Conservation (phyloP, 164 flowering plant genomes). For the Dillenia suffruticosa region DNA sequence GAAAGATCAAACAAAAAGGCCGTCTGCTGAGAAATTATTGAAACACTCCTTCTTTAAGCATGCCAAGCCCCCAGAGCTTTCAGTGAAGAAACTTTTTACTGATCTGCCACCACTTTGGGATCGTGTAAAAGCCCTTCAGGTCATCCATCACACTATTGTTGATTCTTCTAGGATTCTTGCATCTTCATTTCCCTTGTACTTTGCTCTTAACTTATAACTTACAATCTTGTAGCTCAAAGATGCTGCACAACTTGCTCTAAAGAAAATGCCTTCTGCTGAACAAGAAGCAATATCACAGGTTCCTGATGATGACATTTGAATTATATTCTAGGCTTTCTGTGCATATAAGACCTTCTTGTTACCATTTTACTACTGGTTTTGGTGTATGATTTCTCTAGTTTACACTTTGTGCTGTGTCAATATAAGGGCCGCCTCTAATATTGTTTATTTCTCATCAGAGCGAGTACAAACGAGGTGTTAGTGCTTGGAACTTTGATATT, state of each 20-base stretch:
- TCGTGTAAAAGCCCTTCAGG: conserved; percentile 96
- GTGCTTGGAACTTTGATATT: conserved; percentile 98
- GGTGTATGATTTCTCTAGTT: not conserved
- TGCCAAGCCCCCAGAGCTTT: conserved; percentile 84
- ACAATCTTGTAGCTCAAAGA: conserved; percentile 72
- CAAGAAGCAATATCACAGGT: conserved; percentile 99
- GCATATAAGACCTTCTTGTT: not conserved
- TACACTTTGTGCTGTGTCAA: no score
- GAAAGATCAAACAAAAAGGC: conserved; percentile 98
- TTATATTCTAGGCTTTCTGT: no score
- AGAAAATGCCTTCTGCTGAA: conserved; percentile 95
- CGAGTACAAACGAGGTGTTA: conserved; percentile 98
- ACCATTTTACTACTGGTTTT: not conserved
- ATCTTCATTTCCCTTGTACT: not conserved
- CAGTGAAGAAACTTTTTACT: conserved; percentile 68
- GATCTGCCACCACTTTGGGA: conserved; percentile 94
- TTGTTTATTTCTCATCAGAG: conserved; percentile 42
- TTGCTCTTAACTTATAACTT: conserved; percentile 8
- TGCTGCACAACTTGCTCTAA: conserved; percentile 92
- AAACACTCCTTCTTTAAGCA: conserved; percentile 90
- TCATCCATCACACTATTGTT: conserved; percentile 17
- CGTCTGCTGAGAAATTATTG: conserved; percentile 85
- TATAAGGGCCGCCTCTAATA: no score
- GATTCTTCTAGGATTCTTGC: not conserved
- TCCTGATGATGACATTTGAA: not conserved